Evolutionary conservation across 2,329 filamentous ascomycete species (phyloP).

Genomic region (Venturiaceae sp.): DNA sequence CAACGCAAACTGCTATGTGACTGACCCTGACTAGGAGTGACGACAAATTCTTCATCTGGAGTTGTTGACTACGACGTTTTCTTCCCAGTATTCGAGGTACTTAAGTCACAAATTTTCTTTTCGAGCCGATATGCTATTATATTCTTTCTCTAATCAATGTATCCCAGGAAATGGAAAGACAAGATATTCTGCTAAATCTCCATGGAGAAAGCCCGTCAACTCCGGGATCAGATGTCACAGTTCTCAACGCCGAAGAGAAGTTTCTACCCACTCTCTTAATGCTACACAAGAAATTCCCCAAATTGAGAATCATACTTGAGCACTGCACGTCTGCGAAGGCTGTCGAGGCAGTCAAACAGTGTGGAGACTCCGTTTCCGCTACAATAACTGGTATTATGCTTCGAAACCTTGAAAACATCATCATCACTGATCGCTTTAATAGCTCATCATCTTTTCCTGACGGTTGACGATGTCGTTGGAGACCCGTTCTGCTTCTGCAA

Average conservation of each 20-base stretch:
- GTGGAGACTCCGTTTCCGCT: conserved; percentile 65
- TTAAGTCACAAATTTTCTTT: no score
- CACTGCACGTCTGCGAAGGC: conserved; percentile 84
- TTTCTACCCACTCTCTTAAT: conserved; percentile 74
- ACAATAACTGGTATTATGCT: conserved; percentile 56
- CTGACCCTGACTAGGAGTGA: conserved; percentile 24
- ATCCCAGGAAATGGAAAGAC: conserved; percentile 64
- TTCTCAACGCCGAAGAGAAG: conserved; percentile 58
- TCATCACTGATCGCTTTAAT: conserved; percentile 23
- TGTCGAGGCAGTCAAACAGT: conserved; percentile 64
- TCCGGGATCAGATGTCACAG: conserved; percentile 24
- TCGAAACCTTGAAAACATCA: no score
- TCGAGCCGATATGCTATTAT: no score
- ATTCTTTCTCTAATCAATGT: no score
- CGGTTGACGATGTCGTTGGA: conserved; percentile 62
- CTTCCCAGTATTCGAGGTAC: conserved; percentile 61
- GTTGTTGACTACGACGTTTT: conserved; percentile 62
- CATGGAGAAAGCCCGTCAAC: conserved; percentile 73
- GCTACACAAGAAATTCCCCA: conserved; percentile 67
- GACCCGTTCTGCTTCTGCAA: conserved; percentile 76
- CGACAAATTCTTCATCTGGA: conserved; percentile 54
- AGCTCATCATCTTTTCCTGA: conserved; percentile 72
- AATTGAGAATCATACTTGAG: conserved; percentile 58
- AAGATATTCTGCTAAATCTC: conserved; percentile 80
- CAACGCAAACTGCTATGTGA: conserved; percentile 15